phyloP scores from a whole-genome alignment of 257 asterid genomes.

The Verbena officinalis region DNA sequence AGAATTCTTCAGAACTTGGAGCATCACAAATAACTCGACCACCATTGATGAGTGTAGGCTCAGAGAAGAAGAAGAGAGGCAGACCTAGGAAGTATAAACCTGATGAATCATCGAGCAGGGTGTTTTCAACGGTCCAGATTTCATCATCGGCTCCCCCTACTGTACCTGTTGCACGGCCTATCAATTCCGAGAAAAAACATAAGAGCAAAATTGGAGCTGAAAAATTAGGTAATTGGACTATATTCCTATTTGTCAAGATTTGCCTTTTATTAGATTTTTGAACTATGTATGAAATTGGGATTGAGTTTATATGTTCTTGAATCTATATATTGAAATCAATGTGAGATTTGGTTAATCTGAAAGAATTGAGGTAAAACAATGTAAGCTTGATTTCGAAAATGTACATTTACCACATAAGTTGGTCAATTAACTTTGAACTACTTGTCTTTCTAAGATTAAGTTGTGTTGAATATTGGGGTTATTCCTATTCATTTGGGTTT shows the following conservation, averaged over 20 bases:
- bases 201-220: constrained; percentile 63
- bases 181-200: constrained; percentile 60
- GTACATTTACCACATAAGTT: too few species aligned
- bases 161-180: constrained; percentile 26
- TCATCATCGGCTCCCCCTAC: constrained; percentile 56
- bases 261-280: too few species aligned
- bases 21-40: constrained; percentile 26
- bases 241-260: constrained; percentile 10
- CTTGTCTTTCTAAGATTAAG: too few species aligned
- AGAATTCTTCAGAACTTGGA: constrained; percentile 39
- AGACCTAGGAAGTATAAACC: constrained; percentile 88
- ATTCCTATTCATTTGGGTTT: too few species aligned
- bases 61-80: constrained; percentile 90
- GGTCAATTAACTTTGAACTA: too few species aligned
- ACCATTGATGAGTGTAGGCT: constrained; percentile 31
- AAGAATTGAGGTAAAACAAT: too few species aligned
- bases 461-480: too few species aligned
- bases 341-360: too few species aligned
- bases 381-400: too few species aligned
- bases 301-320: too few species aligned
- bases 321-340: too few species aligned
- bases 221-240: constrained; percentile 57
- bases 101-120: constrained; percentile 47
- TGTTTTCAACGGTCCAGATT: constrained; percentile 50
- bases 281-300: too few species aligned